Base-by-base conservation (phyloP, 768 basidiomycete species). In the Suillus luteus region DNA sequence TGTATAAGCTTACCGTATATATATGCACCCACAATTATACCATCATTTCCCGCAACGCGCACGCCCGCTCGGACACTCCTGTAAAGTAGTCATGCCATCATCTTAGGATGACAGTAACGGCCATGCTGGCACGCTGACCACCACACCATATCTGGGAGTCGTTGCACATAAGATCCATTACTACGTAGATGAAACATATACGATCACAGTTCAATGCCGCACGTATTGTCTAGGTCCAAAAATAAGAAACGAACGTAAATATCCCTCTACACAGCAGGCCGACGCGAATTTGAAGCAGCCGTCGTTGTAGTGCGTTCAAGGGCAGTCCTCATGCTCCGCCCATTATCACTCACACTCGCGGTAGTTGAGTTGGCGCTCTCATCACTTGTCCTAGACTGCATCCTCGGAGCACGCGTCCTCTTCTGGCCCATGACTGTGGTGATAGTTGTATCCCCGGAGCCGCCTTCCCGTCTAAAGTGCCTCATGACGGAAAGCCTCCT, bases 391-490 rank as follows among this genome's bases (percentile, higher is more conserved):
- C n/a, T 35, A 5, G 59, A 46, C 19, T 14, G 64, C 43, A 41
- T 38, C n/a, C 55, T 52, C 2, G 24, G 22, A 1, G 60, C 43
- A 1, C 27, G 60, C 10, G 37, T 10, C 12, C 2, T 46, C 38
- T 41, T 46, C 33, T 59, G 55, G 46, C 51, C 64, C 55, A 35
- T 57, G 59, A 64, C 48, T 4, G 37, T 11, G 62, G 63, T 22
- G 64, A 73, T 46, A 37, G 44, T 55, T 14, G 64, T 67, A 14
- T 12, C 33, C 38, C 46, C 66, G 5, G 73, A 66, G 19, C 63
- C 69, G 1, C 35, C 33, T 17, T 62, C 37, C 8, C 37, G 62
- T 11, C 27, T 62, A 58, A 49, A 57, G 2, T 61, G 15, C 33
- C 60, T 63, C 43, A 35, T 67, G 24, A 17, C 41, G 27, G 68